Evolutionary conservation across 352 stramenopile genomes (phyloP).

Genomic region (Thalassiosira livingstoniorum): DNA sequence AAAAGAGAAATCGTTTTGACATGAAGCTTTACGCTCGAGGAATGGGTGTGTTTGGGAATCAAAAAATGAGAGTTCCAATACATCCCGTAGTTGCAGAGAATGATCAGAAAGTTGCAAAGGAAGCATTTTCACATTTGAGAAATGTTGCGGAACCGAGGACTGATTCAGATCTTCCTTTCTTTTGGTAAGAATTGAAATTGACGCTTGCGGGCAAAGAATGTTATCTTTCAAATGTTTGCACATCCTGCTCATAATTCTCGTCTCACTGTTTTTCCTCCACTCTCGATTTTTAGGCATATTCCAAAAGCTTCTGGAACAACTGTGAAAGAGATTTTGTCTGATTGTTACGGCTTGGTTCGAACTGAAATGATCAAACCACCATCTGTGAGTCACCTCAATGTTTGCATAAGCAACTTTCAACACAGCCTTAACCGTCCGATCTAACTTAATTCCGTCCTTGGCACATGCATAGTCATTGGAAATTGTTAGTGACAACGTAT

Average conservation of each 20-base stretch:
- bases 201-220: too few species aligned
- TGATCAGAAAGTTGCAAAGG: conserved; percentile 12
- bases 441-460: too few species aligned
- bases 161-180: conserved; percentile 45
- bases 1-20: conserved; percentile 43
- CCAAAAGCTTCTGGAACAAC: conserved; percentile 57
- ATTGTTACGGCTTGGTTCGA: conserved; percentile 48
- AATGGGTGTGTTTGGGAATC: conserved; percentile 49
- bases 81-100: conserved; percentile 23
- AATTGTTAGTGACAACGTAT: conserved; percentile 36
- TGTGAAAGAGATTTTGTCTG: conserved; percentile 50
- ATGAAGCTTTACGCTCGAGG: conserved; percentile 48
- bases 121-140: conserved; percentile 31
- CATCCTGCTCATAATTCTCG: too few species aligned
- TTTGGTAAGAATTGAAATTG: conserved; percentile 61
- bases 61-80: conserved; percentile 37
- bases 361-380: conserved; percentile 56
- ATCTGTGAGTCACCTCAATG: too few species aligned
- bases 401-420: too few species aligned
- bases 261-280: not conserved
- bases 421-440: too few species aligned
- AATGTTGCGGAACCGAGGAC: conserved; percentile 31
- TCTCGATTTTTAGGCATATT: conserved; percentile 53
- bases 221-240: too few species aligned
- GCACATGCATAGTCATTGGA: conserved; percentile 45